Percentiles rank a stretch among this genome's conserved stretches.
These are phyloP conservation scores for Rhizopogon hawkerae DNA, from an alignment of 1,284 basidiomycete species.

Conservation along the genomic window DNA sequence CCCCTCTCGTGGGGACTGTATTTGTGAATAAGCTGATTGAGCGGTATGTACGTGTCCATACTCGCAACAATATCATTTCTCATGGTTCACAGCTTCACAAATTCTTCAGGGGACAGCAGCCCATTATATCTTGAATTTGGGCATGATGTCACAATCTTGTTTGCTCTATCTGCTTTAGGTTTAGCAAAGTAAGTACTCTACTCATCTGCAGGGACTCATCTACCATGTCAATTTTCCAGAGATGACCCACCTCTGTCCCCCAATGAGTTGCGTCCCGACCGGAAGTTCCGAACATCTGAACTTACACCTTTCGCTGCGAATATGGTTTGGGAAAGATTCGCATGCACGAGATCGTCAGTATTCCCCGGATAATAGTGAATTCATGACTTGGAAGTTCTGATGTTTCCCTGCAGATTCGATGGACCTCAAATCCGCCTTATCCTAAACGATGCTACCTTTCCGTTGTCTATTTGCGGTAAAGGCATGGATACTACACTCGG, in stretches of 20 bases:
- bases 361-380: not conserved
- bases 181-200: constrained; percentile 25
- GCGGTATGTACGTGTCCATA: constrained; percentile 15
- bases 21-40: constrained; percentile 34
- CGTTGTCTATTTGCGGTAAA: constrained; percentile 26
- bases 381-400: constrained; percentile 1
- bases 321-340: constrained; percentile 37
- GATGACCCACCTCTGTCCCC: constrained; percentile 28
- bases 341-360: constrained; percentile 25
- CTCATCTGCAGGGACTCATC: not conserved
- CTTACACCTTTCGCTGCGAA: constrained; percentile 36
- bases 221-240: constrained; percentile 10
- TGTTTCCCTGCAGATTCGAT: constrained; percentile 12
- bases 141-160: constrained; percentile 40
- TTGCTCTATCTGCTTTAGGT: constrained; percentile 35
- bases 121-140: constrained; percentile 35
- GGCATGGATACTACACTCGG: constrained; percentile 24
- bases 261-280: constrained; percentile 22
- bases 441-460: constrained; percentile 33
- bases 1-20: constrained; percentile 31
- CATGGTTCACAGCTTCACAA: constrained; percentile 23
- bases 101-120: constrained; percentile 25
- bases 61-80: not conserved
- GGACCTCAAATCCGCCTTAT: constrained; percentile 31
- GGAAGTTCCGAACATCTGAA: constrained; percentile 30